Evolutionary conservation across 495 filamentous ascomycete species (phyloP), one percentile per base, ranked within the genome.

Genomic region (Staphylotrichum tortipilum): DNA sequence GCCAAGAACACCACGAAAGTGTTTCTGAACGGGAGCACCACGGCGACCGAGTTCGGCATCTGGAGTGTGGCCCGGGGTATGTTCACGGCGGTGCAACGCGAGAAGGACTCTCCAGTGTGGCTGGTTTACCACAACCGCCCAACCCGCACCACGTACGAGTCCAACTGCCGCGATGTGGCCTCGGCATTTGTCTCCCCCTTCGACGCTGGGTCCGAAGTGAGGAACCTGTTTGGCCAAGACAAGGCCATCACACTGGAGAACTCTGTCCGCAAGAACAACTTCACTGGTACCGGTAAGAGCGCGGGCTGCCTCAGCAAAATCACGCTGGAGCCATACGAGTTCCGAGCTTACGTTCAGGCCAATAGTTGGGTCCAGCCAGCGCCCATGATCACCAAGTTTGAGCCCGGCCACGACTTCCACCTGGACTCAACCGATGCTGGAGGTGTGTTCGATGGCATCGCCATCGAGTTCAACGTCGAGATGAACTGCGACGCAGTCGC

Each of bases 201-300:
- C 50, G 63, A 67, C 14, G 67, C 66, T 1, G 76, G 72, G 12
- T 77, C 69, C 26, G 77, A 72, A 1, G 81, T 87, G 52, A 77
- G 75, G 55, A 84, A 85, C 58, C 59, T 88, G n/a, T 83, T 85
- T 60, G 80, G 74, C 53, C 80, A 81, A 1, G 78, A 79, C 44
- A 79, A 82, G 24, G 75, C 83, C 53, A 58, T 75, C 30, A 71
- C 58, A 0, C 59, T 85, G 12, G 60, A 63, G 22, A 19, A 46
- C 2, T 58, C 60, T 4, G 12, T 34, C 9, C 26, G 44, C 6
- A 54, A 37, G 9, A 60, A 56, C 46, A 44, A 82, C n/a, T 64
- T 61, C 24, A 56, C 54, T n/a, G 45, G 42, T 0, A 44, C 52
- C 14, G 52, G 41, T 11, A 58, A 57, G 50, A 52, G 11, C 7